Evolutionary conservation across 179 eudicot species (phyloP), one percentile per base, ranked within the genome.

Genomic region (Heliamphora pulchella): DNA sequence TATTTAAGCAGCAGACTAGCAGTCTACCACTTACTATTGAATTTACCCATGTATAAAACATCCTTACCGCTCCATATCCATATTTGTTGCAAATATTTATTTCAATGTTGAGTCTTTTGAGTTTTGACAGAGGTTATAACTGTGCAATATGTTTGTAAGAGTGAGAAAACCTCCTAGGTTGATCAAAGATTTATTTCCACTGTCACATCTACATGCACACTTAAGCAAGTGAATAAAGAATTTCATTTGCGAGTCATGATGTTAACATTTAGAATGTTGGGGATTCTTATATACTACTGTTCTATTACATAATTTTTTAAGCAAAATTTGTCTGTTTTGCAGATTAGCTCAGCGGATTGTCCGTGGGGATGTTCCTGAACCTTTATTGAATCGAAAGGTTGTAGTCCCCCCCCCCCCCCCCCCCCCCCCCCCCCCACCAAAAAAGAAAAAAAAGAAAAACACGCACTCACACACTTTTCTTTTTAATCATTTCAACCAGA

Each of bases 331-430:
- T 77, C 2, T 70, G 20, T 78, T 18, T 71, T 89, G 89, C 93
- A 96, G 99, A 81, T 88, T 96, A 89, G 99, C 99, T 66, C 99
- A 96, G 76, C 88, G 99, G 77, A 96, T 96, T 84, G 87, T 94
- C 44, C 98, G 98, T 78, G 97, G 99, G 54, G 99, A 96, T 94
- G 99, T 96, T 75, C 99, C 99, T 75, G 99, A 96, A 86, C 91
- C 99, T 73, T 86, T 94, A 79, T 79, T 92, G 86, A 90, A 96
- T 81, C 89, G 98, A 3, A 96, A 86, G 98, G 99, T 96, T 74
- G 20, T 71, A 74, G 61, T 80, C 73, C 13, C 8, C 31, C 31
- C 31, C 31, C 31, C 0, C 31, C 31, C 0, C 0, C 31, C 31
- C 31, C 31, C 31, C 31, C 31, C 31, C 31, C 31, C 31, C 31